Evolutionary conservation across 108 stramenopile species (phyloP), one percentile per base, ranked within the genome.

Genomic region (Cyclotella kingstonii): DNA sequence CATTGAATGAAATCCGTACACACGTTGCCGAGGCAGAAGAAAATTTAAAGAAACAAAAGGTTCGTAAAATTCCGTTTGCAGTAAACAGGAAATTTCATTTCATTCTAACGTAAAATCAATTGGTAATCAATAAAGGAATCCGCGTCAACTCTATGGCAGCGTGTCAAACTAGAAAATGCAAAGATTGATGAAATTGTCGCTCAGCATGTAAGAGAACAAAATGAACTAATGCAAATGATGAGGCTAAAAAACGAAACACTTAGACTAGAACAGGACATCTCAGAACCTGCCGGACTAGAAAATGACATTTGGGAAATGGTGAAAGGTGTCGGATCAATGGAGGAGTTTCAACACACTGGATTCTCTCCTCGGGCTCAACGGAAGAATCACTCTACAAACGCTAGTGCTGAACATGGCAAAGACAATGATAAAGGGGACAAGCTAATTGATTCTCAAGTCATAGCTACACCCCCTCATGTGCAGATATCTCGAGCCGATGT

Each of bases 231-330:
- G 31, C 76, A 79, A 47, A 38, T 71, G 27, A 27, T 78, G 30
- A 76, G 83, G 25, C 31, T 65, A 40, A 52, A 71, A 52, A 60
- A 71, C 40, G 39, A 71, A 17, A 42, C 69, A 64, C 33, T 26
- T 31, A 61, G 41, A 27, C 23, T 47, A 14, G 53, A 54, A 36
- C 3, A 36, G 10, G 14, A 11, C 21, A 38, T 10, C 7, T 28
- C 33, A 23, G 35, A 54, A 36, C 8, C 8, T 19, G 35, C 53
- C 1, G 5, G 35, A 1, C 38, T 34, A 4, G 53, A 54, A 35
- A 18, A 17, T 38, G 84, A 85, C 58, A 76, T 89, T 10, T 85
- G 72, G 83, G 79, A 85, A 40, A 73, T 89, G 35, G 84, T 85
- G 1, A 51, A 68, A 5, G 67, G 61, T 2, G 79, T 81, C 34